Percentiles rank a stretch among this genome's conserved stretches.
Evolutionary conservation across 2,329 filamentous ascomycete genomes (phyloP).

Genomic region (Furcasterigmium sp.): DNA sequence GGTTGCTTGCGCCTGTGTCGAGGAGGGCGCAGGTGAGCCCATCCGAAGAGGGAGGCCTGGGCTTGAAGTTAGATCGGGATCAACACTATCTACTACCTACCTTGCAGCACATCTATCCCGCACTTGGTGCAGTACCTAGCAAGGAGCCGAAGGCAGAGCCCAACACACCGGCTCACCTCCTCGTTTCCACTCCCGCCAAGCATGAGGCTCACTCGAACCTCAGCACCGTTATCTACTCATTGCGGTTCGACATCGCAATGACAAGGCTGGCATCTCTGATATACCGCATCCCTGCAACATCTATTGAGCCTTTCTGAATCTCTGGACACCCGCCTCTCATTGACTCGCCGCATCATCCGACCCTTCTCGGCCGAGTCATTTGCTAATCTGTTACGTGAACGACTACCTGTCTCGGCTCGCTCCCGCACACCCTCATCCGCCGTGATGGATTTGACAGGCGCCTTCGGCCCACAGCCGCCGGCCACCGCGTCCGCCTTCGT

Average conservation of each 20-base stretch:
- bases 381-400: constrained; percentile 1
- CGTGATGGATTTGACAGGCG: neutral
- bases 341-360: neutral
- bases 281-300: neutral
- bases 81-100: too few species aligned
- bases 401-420: neutral
- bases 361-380: neutral
- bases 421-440: constrained; percentile 1
- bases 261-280: neutral
- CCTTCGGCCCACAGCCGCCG: neutral
- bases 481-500: neutral
- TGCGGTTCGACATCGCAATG: neutral
- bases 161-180: neutral
- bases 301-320: neutral
- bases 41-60: too few species aligned
- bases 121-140: too few species aligned
- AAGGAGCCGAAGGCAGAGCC: neutral
- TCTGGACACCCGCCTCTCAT: neutral
- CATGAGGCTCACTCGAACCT: neutral
- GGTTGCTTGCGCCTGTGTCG: too few species aligned
- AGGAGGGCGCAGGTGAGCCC: too few species aligned
- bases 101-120: too few species aligned
- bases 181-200: neutral
- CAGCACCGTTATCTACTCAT: neutral
- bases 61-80: too few species aligned